Evolutionary conservation across 129 eudicot genomes (phyloP).

Genomic region (Flaveria robusta): DNA sequence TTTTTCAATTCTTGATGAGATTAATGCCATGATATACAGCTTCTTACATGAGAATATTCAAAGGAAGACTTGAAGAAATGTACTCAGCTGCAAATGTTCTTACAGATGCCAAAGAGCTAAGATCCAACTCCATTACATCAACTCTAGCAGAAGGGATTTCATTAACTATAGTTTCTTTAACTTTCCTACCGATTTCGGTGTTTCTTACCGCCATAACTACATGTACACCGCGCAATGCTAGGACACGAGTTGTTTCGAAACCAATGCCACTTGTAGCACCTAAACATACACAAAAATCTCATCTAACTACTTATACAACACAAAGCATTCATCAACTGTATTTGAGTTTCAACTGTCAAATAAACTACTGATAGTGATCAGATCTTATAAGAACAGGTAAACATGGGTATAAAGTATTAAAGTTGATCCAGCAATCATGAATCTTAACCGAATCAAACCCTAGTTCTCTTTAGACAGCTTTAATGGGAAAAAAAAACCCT

Average conservation of each 20-base stretch:
- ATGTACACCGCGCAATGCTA: constrained; percentile 65
- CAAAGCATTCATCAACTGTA: background rate
- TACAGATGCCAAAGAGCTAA: constrained; percentile 67
- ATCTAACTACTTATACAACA: background rate
- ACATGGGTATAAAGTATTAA: background rate
- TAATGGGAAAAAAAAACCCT: background rate
- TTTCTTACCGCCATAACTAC: constrained; percentile 85
- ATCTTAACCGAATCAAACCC: constrained; percentile 9
- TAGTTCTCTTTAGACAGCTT: background rate
- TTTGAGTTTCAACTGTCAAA: background rate
- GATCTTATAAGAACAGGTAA: background rate
- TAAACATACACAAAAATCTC: constrained; percentile 28
- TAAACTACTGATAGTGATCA: background rate
- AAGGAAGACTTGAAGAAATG: constrained; percentile 55
- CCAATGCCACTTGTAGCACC: constrained; percentile 93
- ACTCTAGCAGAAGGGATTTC: constrained; percentile 64
- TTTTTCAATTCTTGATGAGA: background rate
- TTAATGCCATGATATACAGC: background rate
- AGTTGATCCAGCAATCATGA: constrained; percentile 17
- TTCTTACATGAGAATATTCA: constrained; percentile 68
- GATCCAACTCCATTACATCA: constrained; percentile 88
- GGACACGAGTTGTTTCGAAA: constrained; percentile 60
- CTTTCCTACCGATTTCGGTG: constrained; percentile 49
- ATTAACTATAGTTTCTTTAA: constrained; percentile 59
- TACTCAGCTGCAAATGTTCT: constrained; percentile 67